Percentiles rank a stretch among this genome's conserved stretches.
phyloP scores from a whole-genome alignment of 2,329 filamentous ascomycete species.

The Aspergillus calidoustus region DNA sequence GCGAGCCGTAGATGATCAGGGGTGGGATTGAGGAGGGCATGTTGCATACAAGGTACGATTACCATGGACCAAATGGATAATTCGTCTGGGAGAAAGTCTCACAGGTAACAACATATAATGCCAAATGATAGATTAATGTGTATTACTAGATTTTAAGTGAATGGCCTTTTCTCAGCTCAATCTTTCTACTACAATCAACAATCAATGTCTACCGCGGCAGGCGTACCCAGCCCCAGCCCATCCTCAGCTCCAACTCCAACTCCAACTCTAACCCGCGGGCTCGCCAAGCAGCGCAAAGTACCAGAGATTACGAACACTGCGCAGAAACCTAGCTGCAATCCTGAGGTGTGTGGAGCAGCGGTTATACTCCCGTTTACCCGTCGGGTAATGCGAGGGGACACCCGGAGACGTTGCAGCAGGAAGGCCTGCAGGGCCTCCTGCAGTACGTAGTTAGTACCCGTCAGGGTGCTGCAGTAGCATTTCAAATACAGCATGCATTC shows the following conservation, averaged over 20 bases:
- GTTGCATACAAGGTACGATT: not conserved
- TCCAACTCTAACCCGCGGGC: not conserved
- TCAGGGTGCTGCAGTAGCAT: not conserved
- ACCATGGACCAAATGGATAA: not conserved
- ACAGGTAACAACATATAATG: not conserved
- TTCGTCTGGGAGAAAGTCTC: not conserved
- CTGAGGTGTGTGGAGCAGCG: not conserved
- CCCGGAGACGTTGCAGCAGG: not conserved
- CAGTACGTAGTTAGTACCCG: not conserved
- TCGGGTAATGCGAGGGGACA: not conserved
- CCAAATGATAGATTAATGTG: not conserved
- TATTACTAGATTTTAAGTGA: not conserved
- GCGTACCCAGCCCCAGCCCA: not conserved
- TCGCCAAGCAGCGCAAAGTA: not conserved
- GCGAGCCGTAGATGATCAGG: constrained; percentile 4
- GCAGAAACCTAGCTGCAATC: not conserved
- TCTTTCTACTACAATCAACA: not conserved
- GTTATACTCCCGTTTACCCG: not conserved
- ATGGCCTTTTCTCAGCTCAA: not conserved
- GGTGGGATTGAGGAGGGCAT: constrained; percentile 4
- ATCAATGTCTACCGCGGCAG: not conserved
- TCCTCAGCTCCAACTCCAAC: too few species aligned
- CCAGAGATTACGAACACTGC: not conserved
- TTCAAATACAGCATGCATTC: not conserved
- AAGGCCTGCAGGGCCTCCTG: not conserved